Evolutionary conservation across 1,284 basidiomycete genomes (phyloP).

Genomic region (Boletus sp.): DNA sequence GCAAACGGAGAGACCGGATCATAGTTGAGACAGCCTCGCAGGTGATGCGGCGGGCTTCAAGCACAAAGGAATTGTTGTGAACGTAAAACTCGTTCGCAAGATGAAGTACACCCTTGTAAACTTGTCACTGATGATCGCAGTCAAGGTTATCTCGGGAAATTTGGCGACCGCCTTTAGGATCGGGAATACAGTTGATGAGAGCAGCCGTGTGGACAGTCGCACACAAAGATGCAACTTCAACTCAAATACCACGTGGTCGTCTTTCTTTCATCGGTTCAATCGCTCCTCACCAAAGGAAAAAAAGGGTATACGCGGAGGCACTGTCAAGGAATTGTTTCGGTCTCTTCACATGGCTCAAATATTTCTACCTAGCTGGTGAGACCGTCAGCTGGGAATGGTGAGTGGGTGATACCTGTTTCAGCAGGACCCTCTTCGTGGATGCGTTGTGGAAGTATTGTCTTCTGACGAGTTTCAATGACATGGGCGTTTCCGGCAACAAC

Average conservation of each 20-base stretch:
- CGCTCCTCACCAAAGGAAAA: neutral
- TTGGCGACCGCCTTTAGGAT: conserved; percentile 4
- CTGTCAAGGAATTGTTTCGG: conserved; percentile 9
- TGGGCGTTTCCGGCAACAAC: conserved; percentile 26
- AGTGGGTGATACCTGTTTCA: conserved; percentile 34
- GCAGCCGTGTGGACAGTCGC: conserved; percentile 5
- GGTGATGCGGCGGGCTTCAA: conserved; percentile 8
- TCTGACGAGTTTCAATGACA: conserved; percentile 32
- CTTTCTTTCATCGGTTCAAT: conserved; percentile 1
- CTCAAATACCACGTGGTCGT: conserved; percentile 5
- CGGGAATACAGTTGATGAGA: conserved; percentile 8
- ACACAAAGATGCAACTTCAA: conserved; percentile 7
- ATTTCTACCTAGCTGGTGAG: conserved; percentile 22
- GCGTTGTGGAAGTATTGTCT: conserved; percentile 28
- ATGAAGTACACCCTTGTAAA: conserved; percentile 13
- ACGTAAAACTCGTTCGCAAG: conserved; percentile 16
- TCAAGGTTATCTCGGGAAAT: conserved; percentile 11
- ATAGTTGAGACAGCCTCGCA: conserved; percentile 20
- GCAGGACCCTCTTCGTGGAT: conserved; percentile 30
- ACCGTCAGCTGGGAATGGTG: conserved; percentile 27
- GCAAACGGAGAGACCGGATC: conserved; percentile 15
- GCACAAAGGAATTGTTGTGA: neutral
- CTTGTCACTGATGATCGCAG: conserved; percentile 1
- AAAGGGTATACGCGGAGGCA: conserved; percentile 8
- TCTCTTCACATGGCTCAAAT: conserved; percentile 27